Base-by-base conservation (phyloP, 2,329 filamentous ascomycete genomes). In the Colletotrichum lini region DNA sequence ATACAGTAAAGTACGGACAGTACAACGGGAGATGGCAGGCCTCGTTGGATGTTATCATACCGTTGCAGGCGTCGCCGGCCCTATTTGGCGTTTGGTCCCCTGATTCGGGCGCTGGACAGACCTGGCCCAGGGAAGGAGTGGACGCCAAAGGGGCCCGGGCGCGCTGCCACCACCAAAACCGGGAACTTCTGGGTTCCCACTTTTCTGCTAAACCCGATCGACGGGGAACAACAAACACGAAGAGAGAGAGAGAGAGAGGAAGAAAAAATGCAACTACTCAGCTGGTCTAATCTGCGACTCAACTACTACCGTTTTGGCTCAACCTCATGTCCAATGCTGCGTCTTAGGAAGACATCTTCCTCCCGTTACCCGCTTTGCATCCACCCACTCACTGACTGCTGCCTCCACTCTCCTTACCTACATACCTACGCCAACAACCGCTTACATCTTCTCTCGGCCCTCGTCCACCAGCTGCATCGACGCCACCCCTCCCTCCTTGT, bases 21-120 rank as follows among this genome's bases (percentile, higher is more conserved):
- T n/a, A 21, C 9, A 12, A 9, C 16, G 35, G n/a, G 30, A 4
- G 21, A 42, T n/a, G 54, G 54, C 21, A 42, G n/a, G 54, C 12
- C 40, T n/a, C 35, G 35, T 57, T 21, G 12, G n/a, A n/a, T 56
- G n/a, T 8, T 50, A 18, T 45, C 15, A 35, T 35, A 42, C 44
- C 59, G n/a, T 61, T 61, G 16, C n/a, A 50, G 45, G n/a, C 59
- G 30, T 61, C 38, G 44, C 18, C 10, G 15, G 26, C 18, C 57
- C 42, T n/a, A 30, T 30, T 12, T 47, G 13, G 3, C 30, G n/a
- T 35, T 35, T 26, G 2, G 30, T 61, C 45, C 59, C 44, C n/a
- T 40, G 30, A 40, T 52, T 26, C 30, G 38, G 30, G 42, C 59
- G 23, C 30, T 61, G 59, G 21, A n/a, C 40, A 1, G n/a, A 40